Conservation (phyloP, 345 rosid genomes). For the Citrus hindsii region DNA sequence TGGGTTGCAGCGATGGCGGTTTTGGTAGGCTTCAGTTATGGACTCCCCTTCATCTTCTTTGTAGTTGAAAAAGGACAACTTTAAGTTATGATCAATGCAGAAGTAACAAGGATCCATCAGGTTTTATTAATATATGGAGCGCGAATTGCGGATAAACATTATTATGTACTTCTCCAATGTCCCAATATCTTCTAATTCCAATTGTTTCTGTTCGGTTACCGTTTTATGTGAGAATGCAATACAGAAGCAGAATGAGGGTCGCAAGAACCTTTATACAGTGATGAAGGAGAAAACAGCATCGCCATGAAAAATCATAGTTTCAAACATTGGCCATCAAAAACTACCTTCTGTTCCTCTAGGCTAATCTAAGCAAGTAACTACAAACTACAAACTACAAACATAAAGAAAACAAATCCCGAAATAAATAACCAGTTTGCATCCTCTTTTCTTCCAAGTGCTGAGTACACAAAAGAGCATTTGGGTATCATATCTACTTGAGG, state of each 20-base stretch:
- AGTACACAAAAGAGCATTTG: background rate
- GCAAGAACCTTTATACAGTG: background rate
- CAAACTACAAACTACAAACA: background rate
- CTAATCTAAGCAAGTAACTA: background rate
- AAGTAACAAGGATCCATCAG: no score
- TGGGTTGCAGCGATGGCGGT: slow-evolving; percentile 44
- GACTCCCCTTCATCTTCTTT: slow-evolving; percentile 60
- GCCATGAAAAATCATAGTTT: background rate
- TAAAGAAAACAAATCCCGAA: background rate
- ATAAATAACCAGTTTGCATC: background rate
- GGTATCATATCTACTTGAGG: background rate
- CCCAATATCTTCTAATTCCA: no score
- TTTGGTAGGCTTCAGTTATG: slow-evolving; percentile 47
- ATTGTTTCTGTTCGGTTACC: no score
- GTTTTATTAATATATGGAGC: no score
- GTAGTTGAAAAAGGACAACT: slow-evolving; percentile 34
- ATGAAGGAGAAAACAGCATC: background rate
- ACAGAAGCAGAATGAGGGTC: background rate
- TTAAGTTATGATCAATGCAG: slow-evolving; percentile 33
- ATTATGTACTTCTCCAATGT: no score
- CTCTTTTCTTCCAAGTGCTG: background rate
- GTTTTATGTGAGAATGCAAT: background rate
- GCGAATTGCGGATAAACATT: no score
- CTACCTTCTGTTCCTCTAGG: background rate
- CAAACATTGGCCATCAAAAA: background rate